phyloP scores from a whole-genome alignment of 2,329 filamentous ascomycete species.

The Stemphylium lycopersici region DNA sequence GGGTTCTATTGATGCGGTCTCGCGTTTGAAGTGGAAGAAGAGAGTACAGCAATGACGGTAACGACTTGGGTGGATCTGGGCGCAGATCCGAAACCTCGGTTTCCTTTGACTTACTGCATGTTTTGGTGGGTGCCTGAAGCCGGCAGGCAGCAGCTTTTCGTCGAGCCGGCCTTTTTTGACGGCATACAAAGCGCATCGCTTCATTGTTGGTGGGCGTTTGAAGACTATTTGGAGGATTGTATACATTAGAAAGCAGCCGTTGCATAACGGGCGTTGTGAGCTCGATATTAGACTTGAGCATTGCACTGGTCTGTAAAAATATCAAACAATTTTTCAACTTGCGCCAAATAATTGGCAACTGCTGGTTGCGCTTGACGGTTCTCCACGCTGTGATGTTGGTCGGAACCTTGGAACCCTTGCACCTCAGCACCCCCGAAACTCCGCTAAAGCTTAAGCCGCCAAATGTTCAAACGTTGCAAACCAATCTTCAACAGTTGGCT shows the following conservation, averaged over 20 bases:
- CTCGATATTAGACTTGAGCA: constrained; percentile 22
- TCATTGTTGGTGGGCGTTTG: constrained; percentile 27
- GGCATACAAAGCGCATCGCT: constrained; percentile 11
- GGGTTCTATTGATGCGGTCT: neutral
- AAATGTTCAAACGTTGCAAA: constrained; percentile 11
- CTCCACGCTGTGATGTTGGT: constrained; percentile 5
- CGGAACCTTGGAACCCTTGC: constrained; percentile 6
- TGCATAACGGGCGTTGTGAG: constrained; percentile 40
- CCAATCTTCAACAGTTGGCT: neutral
- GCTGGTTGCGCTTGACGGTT: neutral
- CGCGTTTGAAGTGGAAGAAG: neutral
- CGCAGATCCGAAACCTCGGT: constrained; percentile 3
- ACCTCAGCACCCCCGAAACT: constrained; percentile 23
- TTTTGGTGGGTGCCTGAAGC: neutral
- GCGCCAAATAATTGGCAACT: neutral
- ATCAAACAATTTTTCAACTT: constrained; percentile 8
- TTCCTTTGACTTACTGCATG: constrained; percentile 10
- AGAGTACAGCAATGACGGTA: constrained; percentile 22
- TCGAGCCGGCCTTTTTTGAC: constrained; percentile 24
- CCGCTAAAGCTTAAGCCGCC: constrained; percentile 15
- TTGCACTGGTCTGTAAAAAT: constrained; percentile 21
- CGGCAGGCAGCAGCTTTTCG: neutral
- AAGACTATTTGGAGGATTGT: constrained; percentile 24
- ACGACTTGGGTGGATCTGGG: constrained; percentile 18
- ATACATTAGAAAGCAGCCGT: constrained; percentile 41